A percentile compares a stretch with the other conserved stretches of the same genome.
Evolutionary conservation across 208 protist species (phyloP).

Genomic region (Acanthamoeba divionensis): DNA sequence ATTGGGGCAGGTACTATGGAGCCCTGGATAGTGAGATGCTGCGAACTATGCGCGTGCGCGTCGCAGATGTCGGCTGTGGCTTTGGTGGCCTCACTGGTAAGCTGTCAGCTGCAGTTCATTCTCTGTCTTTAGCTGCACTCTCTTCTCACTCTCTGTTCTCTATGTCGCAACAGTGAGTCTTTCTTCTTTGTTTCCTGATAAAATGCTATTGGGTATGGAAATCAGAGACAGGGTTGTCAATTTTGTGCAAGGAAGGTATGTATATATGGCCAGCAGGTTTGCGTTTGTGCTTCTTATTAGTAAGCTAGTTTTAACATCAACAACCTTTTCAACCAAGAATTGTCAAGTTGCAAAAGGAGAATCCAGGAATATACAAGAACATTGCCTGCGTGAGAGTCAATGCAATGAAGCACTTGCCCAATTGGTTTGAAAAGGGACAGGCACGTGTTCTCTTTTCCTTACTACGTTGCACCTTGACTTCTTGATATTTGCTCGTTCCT

Average conservation of each 20-base stretch:
- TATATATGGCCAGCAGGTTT: not conserved
- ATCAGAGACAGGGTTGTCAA: slow-evolving; percentile 92
- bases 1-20: slow-evolving; percentile 1
- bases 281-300: not conserved
- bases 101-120: slow-evolving; percentile 15
- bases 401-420: slow-evolving; percentile 97
- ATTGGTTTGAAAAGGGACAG: slow-evolving; percentile 93
- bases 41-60: slow-evolving; percentile 66
- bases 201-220: slow-evolving; percentile 93
- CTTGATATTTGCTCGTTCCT: not conserved
- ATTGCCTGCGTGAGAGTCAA: slow-evolving; percentile 93
- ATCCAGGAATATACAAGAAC: slow-evolving; percentile 88
- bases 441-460: not conserved
- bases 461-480: not conserved
- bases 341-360: slow-evolving; percentile 56
- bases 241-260: slow-evolving; percentile 82
- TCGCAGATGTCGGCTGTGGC: slow-evolving; percentile 96
- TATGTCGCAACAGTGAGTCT: slow-evolving; percentile 75
- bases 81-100: slow-evolving; percentile 93
- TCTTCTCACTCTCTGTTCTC: not conserved
- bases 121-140: not conserved
- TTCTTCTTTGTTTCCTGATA: slow-evolving; percentile 88
- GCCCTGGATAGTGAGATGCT: not conserved
- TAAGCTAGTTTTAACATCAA: not conserved
- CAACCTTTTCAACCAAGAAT: slow-evolving; percentile 61